Percentiles rank a stretch among this genome's conserved stretches.
Conservation (phyloP, 495 filamentous ascomycete species). For the Sordaria brevicollis region DNA sequence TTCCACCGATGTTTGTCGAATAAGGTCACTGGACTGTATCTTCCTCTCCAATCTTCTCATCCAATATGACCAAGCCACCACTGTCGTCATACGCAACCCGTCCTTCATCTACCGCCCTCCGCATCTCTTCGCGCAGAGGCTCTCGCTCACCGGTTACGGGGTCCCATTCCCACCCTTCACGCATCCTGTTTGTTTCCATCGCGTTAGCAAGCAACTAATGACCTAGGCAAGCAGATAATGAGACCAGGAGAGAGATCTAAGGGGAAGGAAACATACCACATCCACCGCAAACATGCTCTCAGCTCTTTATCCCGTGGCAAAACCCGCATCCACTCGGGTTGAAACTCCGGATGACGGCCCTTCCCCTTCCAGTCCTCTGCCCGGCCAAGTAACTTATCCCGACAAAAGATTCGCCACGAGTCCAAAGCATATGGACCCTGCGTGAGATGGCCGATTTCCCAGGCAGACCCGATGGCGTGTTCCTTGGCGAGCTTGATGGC, state of each 20-base stretch:
- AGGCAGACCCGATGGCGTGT: constrained; percentile 40
- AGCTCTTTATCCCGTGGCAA: constrained; percentile 82
- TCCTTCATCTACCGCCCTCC: constrained; percentile 48
- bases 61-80: constrained; percentile 36
- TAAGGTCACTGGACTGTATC: background rate
- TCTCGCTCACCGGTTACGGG: constrained; percentile 54
- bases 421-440: constrained; percentile 86
- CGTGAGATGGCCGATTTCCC: constrained; percentile 82
- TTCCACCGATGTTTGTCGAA: background rate
- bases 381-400: constrained; percentile 60
- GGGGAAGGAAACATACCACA: constrained; percentile 50
- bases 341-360: constrained; percentile 29
- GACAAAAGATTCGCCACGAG: constrained; percentile 89
- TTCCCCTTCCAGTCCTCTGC: constrained; percentile 52
- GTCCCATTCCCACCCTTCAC: constrained; percentile 79
- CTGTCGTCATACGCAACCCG: constrained; percentile 52
- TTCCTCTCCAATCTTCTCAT: background rate
- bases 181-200: constrained; percentile 21
- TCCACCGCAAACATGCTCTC: constrained; percentile 75
- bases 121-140: constrained; percentile 42
- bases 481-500: constrained; percentile 17
- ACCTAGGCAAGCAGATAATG: background rate
- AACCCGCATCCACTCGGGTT: constrained; percentile 80
- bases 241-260: background rate
- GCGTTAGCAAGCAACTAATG: background rate